Evolutionary conservation across 306 rosid genomes (phyloP), one percentile per base, ranked within the genome.

Genomic region (Vigna nakashimae): DNA sequence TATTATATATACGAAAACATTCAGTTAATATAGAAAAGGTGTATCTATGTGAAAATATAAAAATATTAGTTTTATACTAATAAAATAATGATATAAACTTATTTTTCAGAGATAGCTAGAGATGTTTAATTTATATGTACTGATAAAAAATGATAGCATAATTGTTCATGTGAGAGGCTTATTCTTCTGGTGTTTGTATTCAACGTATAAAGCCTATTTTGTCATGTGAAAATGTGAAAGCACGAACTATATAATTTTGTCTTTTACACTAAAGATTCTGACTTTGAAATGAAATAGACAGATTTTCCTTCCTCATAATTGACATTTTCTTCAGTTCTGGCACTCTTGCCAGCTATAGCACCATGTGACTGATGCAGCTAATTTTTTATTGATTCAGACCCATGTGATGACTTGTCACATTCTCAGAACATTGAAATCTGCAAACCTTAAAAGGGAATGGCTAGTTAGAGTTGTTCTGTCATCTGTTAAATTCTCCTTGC

Each of bases 301-400:
- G 73, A 1, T 10, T 36, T 22, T 76, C 43, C 26, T 6, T 20
- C 42, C 46, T 55, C 7, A 65, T 14, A 4, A 38, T 36, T 42
- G 28, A 18, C 10, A 49, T 60, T 74, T 68, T 69, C 58, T 38
- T 51, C 74, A 59, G 17, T 55, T 56, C 65, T 71, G 18, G 20
- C 14, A 56, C 15, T 59, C 55, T 30, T 87, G 85, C 85, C 84
- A 82, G 69, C 67, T 57, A 74, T 46, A 12, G 34, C 20, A 58
- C 78, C 78, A 73, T 62, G 70, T 74, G 76, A 45, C 8, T 16
- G 75, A 18, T 57, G 18, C 73, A 59, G 15, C 55, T 67, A 65
- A 18, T 26, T 26, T 26, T 26, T 26, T 26, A 26, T 26, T 26
- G 28, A 24, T 11, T 43, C 71, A 63, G 0, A 24, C 80, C 86